Conservation (phyloP, 495 filamentous ascomycete genomes). For the Aspergillus heteromorphus region DNA sequence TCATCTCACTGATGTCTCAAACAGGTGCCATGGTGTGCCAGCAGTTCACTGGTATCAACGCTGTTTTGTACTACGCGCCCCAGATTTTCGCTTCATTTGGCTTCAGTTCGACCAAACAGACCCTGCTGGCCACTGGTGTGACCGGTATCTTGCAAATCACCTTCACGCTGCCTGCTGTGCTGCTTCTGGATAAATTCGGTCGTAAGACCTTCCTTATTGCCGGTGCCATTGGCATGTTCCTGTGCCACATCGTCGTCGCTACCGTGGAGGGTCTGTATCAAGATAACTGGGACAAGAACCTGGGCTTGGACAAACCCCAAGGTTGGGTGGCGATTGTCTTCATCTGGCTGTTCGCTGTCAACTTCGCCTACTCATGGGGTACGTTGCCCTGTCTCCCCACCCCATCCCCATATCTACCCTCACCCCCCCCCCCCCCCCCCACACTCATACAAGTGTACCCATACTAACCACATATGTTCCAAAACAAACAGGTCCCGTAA, state of each 20-base stretch:
- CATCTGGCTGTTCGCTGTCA: constrained; percentile 38
- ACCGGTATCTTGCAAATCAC: constrained; percentile 69
- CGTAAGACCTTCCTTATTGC: constrained; percentile 64
- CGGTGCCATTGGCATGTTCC: constrained; percentile 67
- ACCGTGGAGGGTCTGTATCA: constrained; percentile 33
- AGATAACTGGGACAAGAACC: constrained; percentile 25
- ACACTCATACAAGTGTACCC: background rate
- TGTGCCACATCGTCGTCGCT: constrained; percentile 41
- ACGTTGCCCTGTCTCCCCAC: background rate
- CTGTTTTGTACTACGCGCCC: constrained; percentile 57
- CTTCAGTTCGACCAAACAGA: constrained; percentile 40
- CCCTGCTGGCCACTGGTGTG: constrained; percentile 60
- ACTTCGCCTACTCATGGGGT: constrained; percentile 42
- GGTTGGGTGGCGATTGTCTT: constrained; percentile 41
- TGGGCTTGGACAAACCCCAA: constrained; percentile 18
- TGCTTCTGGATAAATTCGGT: constrained; percentile 67
- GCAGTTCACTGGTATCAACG: constrained; percentile 61
- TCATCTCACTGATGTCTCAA: background rate
- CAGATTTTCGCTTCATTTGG: constrained; percentile 26
- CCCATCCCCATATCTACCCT: background rate
- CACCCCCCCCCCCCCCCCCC: background rate
- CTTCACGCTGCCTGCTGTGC: constrained; percentile 59
- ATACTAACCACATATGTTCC: background rate
- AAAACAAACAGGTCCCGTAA: constrained; percentile 18
- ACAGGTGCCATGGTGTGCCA: constrained; percentile 36